Conservation (phyloP, 1,139 yeast species). For the Yamadazyma membranifaciens region DNA sequence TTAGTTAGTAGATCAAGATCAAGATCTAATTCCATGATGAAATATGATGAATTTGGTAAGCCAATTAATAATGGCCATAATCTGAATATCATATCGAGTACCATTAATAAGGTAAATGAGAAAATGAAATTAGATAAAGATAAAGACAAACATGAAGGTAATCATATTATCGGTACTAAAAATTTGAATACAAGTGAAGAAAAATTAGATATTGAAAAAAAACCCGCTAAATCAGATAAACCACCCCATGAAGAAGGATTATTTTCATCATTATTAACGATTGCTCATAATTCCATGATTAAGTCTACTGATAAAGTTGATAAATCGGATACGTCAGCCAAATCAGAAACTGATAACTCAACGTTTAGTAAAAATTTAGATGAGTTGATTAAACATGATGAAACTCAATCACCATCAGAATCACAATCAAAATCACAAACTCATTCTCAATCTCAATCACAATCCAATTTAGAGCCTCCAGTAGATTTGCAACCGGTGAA, state of each 20-base stretch:
- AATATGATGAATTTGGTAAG: constrained; percentile 1
- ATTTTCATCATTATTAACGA: constrained; percentile 27
- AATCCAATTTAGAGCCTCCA: background rate
- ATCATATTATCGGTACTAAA: background rate
- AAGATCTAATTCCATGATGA: constrained; percentile 7
- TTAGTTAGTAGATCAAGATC: constrained; percentile 7
- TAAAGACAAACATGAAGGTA: background rate
- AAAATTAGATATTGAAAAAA: background rate
- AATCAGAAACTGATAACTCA: constrained; percentile 12
- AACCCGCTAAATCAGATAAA: background rate
- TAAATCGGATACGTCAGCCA: constrained; percentile 3
- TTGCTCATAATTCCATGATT: constrained; percentile 23
- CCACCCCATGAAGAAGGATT: constrained; percentile 16
- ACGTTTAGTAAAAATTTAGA: constrained; percentile 20
- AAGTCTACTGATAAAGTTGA: constrained; percentile 1
- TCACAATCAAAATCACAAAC: background rate
- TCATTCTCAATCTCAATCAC: background rate
- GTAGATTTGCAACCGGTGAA: background rate
- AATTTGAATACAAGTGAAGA: background rate
- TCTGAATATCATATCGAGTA: background rate
- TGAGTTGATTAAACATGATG: constrained; percentile 14
- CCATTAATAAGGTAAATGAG: background rate
- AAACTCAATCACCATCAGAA: background rate
- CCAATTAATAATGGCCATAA: background rate
- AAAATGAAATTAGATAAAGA: background rate